Conservation (phyloP, 306 rosid genomes). For the Cicer bijugum region DNA sequence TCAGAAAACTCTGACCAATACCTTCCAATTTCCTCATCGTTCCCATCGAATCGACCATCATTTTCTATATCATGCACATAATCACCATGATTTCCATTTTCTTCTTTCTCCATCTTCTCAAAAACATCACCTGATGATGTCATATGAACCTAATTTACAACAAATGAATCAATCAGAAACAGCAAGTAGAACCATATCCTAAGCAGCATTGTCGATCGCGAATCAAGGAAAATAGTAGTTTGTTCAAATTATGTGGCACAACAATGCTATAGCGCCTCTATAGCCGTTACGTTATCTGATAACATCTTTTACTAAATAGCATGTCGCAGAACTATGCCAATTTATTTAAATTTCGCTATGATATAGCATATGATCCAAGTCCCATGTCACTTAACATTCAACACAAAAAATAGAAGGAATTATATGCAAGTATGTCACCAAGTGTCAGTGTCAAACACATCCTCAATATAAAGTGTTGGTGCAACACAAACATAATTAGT, state of each 20-base stretch:
- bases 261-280: no score
- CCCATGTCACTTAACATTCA: not conserved
- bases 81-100: conserved; percentile 25
- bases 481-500: not conserved
- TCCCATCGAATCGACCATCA: conserved; percentile 48
- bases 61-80: conserved; percentile 54
- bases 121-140: conserved; percentile 10
- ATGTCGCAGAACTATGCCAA: no score
- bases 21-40: conserved; percentile 45
- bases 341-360: no score
- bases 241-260: no score
- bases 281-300: no score
- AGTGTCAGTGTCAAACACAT: not conserved
- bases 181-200: conserved; percentile 31
- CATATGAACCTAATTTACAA: conserved; percentile 31
- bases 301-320: no score
- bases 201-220: not conserved
- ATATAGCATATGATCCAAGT: not conserved
- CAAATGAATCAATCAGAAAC: conserved; percentile 24
- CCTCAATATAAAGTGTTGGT: not conserved
- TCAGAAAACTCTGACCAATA: conserved; percentile 51
- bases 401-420: not conserved
- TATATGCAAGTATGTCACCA: no score
- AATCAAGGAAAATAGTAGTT: no score
- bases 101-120: conserved; percentile 48